These are phyloP conservation scores for Cephalotrichum gorgonifer DNA, from an alignment of 2,329 filamentous ascomycete genomes.

Conservation along the genomic window DNA sequence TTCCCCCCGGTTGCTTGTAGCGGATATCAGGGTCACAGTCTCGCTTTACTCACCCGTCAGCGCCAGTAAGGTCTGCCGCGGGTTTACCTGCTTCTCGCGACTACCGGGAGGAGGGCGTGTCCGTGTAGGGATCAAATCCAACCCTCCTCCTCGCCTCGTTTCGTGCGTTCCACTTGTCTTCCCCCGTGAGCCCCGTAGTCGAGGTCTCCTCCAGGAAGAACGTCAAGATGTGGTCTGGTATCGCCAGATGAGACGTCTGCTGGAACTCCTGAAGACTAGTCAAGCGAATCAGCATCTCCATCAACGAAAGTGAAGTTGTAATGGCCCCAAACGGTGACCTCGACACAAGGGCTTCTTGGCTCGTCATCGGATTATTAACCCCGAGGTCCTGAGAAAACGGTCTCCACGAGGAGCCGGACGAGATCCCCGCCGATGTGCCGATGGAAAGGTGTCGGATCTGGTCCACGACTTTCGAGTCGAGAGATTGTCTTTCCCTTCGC, in stretches of 20 bases:
- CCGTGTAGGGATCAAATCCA: slow-evolving; percentile 47
- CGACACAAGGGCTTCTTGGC: slow-evolving; percentile 21
- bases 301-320: slow-evolving; percentile 55
- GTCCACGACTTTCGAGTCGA: slow-evolving; percentile 27
- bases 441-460: slow-evolving; percentile 30
- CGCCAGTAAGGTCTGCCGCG: too few relatives aligned
- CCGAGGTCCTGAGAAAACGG: slow-evolving; percentile 3
- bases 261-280: slow-evolving; percentile 86
- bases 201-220: slow-evolving; percentile 67
- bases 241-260: slow-evolving; percentile 78
- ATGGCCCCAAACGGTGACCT: slow-evolving; percentile 41
- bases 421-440: slow-evolving; percentile 7
- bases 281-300: slow-evolving; percentile 81
- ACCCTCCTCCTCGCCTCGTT: slow-evolving; percentile 36
- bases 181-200: slow-evolving; percentile 36
- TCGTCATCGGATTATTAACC: slow-evolving; percentile 7
- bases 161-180: slow-evolving; percentile 31
- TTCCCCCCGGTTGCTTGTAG: too few relatives aligned
- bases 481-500: slow-evolving; percentile 9
- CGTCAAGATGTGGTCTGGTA: slow-evolving; percentile 78
- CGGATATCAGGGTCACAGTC: too few relatives aligned
- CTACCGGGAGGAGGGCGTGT: slow-evolving; percentile 22
- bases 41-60: too few relatives aligned
- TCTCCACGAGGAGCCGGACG: neutral
- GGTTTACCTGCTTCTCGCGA: neutral